Evolutionary conservation across 768 basidiomycete species (phyloP).

Genomic region (Russula compacta): DNA sequence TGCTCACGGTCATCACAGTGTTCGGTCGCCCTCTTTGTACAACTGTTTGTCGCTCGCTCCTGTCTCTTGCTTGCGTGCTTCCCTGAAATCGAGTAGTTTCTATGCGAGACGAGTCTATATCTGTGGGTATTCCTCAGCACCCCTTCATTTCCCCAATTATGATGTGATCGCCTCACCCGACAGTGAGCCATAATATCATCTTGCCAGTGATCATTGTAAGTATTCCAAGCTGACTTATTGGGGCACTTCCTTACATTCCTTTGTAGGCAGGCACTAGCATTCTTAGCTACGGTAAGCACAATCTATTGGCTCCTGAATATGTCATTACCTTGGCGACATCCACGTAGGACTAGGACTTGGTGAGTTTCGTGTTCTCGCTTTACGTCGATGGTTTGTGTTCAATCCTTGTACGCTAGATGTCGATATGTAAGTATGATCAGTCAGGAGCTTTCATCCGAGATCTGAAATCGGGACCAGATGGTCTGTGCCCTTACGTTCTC

Average conservation of each 20-base stretch:
- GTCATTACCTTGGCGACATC: not conserved
- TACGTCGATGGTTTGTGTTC: not conserved
- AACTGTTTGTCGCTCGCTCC: not conserved
- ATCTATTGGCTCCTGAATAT: too few species aligned
- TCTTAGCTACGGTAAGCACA: constrained; percentile 35
- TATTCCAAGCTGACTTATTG: not conserved
- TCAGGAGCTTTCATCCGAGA: not conserved
- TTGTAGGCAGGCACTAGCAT: constrained; percentile 28
- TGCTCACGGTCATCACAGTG: not conserved
- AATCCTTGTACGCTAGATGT: constrained; percentile 28
- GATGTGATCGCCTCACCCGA: not conserved
- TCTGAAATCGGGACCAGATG: constrained; percentile 8
- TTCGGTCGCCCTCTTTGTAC: not conserved
- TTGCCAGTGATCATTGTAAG: not conserved
- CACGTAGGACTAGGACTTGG: constrained; percentile 19
- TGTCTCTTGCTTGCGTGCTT: not conserved
- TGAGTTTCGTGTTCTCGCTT: constrained; percentile 11
- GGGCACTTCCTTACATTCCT: not conserved
- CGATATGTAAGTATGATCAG: constrained; percentile 30
- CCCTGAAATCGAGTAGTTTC: not conserved
- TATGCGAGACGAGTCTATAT: constrained; percentile 6
- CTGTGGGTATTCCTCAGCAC: not conserved
- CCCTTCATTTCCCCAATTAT: not conserved
- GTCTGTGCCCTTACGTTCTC: constrained; percentile 28
- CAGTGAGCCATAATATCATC: not conserved